phyloP scores from a whole-genome alignment of 768 basidiomycete species.

The Hericium erinaceus region DNA sequence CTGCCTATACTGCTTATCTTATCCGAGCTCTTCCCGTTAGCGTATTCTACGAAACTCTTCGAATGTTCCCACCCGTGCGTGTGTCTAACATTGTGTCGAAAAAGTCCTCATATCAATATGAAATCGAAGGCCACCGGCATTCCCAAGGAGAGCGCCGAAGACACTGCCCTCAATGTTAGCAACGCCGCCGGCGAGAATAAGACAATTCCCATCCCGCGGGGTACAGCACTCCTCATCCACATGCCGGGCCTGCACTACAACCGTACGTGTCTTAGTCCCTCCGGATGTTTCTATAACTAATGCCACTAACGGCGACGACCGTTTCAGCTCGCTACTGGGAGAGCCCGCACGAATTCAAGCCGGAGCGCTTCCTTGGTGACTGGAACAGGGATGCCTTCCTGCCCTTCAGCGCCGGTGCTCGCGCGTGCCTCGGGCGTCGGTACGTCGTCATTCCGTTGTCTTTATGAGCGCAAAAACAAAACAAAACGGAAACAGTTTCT shows the following conservation, averaged over 20 bases:
- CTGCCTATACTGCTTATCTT: too few relatives aligned
- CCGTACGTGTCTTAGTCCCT: constrained; percentile 22
- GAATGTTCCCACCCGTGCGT: constrained; percentile 23
- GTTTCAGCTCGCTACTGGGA: constrained; percentile 44
- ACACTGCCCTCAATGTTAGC: constrained; percentile 29
- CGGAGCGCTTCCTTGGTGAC: constrained; percentile 24
- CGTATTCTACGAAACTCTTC: constrained; percentile 42
- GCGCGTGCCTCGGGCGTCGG: constrained; percentile 17
- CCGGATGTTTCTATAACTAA: neutral
- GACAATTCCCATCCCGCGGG: constrained; percentile 35
- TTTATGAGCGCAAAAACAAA: neutral
- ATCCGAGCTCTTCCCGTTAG: constrained; percentile 16
- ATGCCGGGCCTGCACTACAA: constrained; percentile 40
- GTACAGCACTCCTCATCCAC: constrained; percentile 27
- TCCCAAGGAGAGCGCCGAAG: constrained; percentile 38
- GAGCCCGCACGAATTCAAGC: constrained; percentile 38
- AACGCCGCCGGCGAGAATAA: constrained; percentile 29
- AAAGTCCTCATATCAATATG: neutral
- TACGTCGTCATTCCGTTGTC: neutral
- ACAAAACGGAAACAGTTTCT: constrained; percentile 25
- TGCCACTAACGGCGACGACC: neutral
- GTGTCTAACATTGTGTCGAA: neutral
- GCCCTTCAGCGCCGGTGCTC: constrained; percentile 20
- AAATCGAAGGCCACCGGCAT: constrained; percentile 28
- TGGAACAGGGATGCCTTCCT: constrained; percentile 25